phyloP scores from a whole-genome alignment of 495 filamentous ascomycete species.

The Zalerion maritima region DNA sequence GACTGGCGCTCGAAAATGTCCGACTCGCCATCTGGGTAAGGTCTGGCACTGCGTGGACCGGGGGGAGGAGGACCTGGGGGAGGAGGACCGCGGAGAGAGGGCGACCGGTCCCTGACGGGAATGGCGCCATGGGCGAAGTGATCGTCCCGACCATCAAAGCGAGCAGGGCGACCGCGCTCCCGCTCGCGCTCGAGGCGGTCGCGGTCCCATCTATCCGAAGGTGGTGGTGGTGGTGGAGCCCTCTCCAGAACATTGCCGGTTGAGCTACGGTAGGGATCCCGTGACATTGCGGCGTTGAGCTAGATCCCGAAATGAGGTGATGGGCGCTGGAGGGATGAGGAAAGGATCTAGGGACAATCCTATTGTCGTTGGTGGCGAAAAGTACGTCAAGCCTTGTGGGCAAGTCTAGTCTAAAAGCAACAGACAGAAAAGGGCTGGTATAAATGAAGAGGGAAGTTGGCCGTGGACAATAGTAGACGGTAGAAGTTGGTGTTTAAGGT shows the following conservation, averaged over 20 bases:
- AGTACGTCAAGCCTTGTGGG: too few species aligned
- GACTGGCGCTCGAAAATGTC: constrained; percentile 20
- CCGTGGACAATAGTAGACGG: too few species aligned
- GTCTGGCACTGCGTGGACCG: constrained; percentile 13
- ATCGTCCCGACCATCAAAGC: constrained; percentile 16
- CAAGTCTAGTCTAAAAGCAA: too few species aligned
- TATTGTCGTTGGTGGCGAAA: too few species aligned
- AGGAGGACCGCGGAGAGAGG: constrained; percentile 4
- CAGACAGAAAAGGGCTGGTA: too few species aligned
- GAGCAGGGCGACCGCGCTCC: constrained; percentile 7
- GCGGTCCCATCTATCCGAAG: constrained; percentile 31
- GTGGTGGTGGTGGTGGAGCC: constrained; percentile 14
- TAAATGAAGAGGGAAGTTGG: too few species aligned
- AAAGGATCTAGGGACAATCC: too few species aligned
- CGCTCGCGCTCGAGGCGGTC: constrained; percentile 21
- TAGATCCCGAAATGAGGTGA: too few species aligned
- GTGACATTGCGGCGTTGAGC: background rate
- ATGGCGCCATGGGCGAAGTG: constrained; percentile 14
- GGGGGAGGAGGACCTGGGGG: constrained; percentile 17
- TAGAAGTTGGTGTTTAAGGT: too few species aligned
- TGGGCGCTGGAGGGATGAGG: too few species aligned
- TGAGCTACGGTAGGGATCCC: constrained; percentile 13
- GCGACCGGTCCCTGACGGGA: constrained; percentile 6
- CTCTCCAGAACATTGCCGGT: constrained; percentile 22
- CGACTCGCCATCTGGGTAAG: constrained; percentile 20